Conservation (phyloP, 192 early-diverging fungal genomes). For the Coemansia asiatica region DNA sequence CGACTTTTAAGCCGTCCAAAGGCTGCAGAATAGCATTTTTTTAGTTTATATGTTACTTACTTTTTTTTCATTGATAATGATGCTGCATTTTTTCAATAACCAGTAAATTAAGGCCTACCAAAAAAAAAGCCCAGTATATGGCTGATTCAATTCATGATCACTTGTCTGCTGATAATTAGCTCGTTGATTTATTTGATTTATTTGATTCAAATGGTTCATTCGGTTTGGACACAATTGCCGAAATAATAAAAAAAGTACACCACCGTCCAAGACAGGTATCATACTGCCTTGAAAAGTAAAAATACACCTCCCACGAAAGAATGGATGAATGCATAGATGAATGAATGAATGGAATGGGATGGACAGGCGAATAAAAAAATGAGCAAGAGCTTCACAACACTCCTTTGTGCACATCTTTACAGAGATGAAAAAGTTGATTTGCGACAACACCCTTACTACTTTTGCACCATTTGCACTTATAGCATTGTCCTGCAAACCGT, state of each 20-base stretch:
- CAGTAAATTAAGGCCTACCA: too few species aligned
- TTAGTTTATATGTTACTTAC: too few species aligned
- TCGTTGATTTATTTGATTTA: background rate
- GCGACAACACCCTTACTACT: background rate
- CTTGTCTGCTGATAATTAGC: background rate
- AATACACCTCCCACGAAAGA: too few species aligned
- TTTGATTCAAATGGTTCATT: background rate
- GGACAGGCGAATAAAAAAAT: background rate
- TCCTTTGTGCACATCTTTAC: background rate
- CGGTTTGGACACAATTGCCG: background rate
- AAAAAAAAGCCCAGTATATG: too few species aligned
- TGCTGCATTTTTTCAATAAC: too few species aligned
- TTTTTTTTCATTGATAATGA: too few species aligned
- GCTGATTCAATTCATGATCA: too few species aligned
- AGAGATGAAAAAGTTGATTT: background rate
- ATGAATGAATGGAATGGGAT: background rate
- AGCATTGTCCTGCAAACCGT: background rate
- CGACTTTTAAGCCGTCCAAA: slow-evolving; percentile 59
- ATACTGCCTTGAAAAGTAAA: background rate
- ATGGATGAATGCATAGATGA: background rate
- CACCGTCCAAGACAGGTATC: background rate
- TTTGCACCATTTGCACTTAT: background rate
- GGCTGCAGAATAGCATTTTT: background rate
- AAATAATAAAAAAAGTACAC: background rate
- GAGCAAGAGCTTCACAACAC: background rate